Base-by-base conservation (phyloP, 257 asterid genomes). In the Mitragyna speciosa region DNA sequence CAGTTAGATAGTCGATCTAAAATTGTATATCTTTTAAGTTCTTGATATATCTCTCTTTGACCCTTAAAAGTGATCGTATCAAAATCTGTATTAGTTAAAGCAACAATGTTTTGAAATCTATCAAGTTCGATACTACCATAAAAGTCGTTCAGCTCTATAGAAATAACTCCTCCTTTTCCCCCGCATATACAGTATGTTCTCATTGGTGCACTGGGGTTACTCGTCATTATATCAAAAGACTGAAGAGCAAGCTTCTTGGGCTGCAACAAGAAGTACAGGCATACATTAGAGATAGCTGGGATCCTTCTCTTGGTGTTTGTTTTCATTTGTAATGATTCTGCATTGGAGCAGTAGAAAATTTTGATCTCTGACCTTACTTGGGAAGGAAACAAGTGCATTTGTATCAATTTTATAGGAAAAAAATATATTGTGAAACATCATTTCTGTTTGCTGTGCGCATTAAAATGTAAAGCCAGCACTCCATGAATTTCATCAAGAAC, bases 141-240 rank as follows among this genome's bases (percentile, higher is more conserved):
- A 43, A 61, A 79, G 10, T 19, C 19, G 31, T 41, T 28, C 26
- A 24, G 12, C 58, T 20, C 54, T 33, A 22, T 33, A 8, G 51
- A 76, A 11, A 22, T 81, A 28, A 76, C 7, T 41, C 4, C 24
- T 47, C 5, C 48, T 5, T 58, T 0, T 67, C 63, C 10, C 61
- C 61, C 61, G 36, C 76, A 49, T 74, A 20, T 84, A 90, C 94
- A 92, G 95, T 92, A 88, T 81, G 76, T 87, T 80, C 84, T 92
- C 36, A 76, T 89, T 14, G 91, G 91, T 19, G 91, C 61, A 28
- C 69, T 88, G 39, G 97, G 93, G 24, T 79, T 92, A 80, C 80
- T 92, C 59, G 86, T 77, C 69, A 72, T 92, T 51, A 80, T 87
- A 28, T 86, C 90, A 10, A 89, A 89, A 70, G 94, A 92, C 87